Evolutionary conservation across 371 early-diverging fungal species (phyloP), one percentile per base, ranked within the genome.

Genomic region (Dichotomocladium elegans): DNA sequence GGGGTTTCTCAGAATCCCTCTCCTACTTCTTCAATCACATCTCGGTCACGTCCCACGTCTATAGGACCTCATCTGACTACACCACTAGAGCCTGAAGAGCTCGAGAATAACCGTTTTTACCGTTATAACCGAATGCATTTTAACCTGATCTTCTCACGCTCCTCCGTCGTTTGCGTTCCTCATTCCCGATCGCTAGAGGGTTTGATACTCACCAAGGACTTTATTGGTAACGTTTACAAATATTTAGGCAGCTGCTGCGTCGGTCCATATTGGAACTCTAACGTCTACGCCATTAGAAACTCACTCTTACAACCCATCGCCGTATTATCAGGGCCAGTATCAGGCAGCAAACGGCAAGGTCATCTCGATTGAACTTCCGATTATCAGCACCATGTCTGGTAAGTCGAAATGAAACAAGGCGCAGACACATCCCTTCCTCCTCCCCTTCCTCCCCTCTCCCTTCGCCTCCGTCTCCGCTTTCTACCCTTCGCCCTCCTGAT

Each of bases 241-340:
- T 17, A 37, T 37, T 37, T 46, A 28, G 19, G 29, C 29, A 22
- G 22, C 14, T 28, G 28, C 28, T 17, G 14, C 26, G 29, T 14
- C n/a, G n/a, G n/a, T n/a, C n/a, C n/a, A n/a, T n/a, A n/a, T n/a
- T n/a, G n/a, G n/a, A n/a, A n/a, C n/a, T n/a, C 3, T 26, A 19
- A 17, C 24, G 35, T 28, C 22, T 29, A 22, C 30, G 19, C 53
- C 17, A 26, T 10, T 70, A 83, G 84, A 83, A 24, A 72, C 82
- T 8, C 84, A 83, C 57, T 77, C 77, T 28, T 75, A 79, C 60
- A 78, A 66, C 22, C 71, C 74, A 1, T 83, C 84, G 33, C 84
- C 84, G 22, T 83, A 81, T 58, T 83, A 66, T 47, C 71, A 66
- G 45, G 80, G 72, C 24, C 84, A 83, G 63, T 81, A 58, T 43